Evolutionary conservation across 2,329 filamentous ascomycete species (phyloP), one percentile per base, ranked within the genome.

Genomic region (Fusarium ambrosium): DNA sequence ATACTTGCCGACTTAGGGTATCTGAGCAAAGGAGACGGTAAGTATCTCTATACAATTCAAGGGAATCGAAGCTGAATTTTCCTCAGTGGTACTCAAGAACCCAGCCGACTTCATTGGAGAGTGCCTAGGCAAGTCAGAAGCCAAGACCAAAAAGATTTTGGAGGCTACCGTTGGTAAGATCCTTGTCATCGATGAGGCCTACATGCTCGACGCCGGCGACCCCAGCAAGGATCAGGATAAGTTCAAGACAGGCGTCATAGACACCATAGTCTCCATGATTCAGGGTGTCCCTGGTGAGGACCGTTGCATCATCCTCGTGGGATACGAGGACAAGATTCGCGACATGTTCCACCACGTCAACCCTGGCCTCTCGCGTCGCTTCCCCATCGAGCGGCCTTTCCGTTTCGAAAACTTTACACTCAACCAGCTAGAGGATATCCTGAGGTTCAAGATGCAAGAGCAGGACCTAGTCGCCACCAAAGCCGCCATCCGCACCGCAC

Each of bases 121-220:
- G 9, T 27, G 37, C 5, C 10, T 39, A 8, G 61, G 45, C 16
- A n/a, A 55, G 14, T 59, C 62, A 1, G 53, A 65, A 27, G 53
- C 13, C 1, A 34, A 48, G 4, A 60, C 39, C 2, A 65, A 51
- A 1, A 4, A 16, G 20, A 53, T 39, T 6, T n/a, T 65, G 9
- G 27, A 59, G 2, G 62, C 58, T 9, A 53, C 29, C 4, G 14
- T 59, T 13, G 53, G 62, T 6, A 53, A 53, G 6, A 32, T 65
- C 4, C 45, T 65, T 6, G 34, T 65, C n/a, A 60, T 65, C 4
- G 62, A 65, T 18, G 51, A 65, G 14, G 62, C 62, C 18, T 53
- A 65, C 11, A 5, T 59, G 8, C 37, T 65, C 14, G 58, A 58
- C 13, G 11, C 27, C 27, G 51, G 32, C 22, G 20, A 27, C 7